Evolutionary conservation across 2,329 filamentous ascomycete species (phyloP).

Genomic region (Venturia nashicola): DNA sequence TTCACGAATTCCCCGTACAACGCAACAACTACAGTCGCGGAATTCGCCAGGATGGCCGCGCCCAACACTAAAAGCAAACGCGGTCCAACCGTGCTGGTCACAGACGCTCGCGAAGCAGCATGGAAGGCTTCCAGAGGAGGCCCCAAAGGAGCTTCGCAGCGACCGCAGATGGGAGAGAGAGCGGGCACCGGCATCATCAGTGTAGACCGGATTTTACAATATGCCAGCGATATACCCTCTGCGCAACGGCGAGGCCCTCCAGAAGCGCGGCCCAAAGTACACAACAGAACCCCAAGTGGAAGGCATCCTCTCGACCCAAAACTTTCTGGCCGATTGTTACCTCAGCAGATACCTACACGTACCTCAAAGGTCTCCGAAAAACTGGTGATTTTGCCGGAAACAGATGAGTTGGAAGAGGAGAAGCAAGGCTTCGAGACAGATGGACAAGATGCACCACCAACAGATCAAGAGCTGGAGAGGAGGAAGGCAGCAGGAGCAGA

Average conservation of each 20-base stretch:
- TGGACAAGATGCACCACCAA: conserved; percentile 53
- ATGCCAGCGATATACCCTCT: conserved; percentile 88
- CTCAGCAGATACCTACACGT: conserved; percentile 60
- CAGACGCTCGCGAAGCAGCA: conserved; percentile 40
- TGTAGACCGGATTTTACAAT: conserved; percentile 90
- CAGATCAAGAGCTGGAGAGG: conserved; percentile 55
- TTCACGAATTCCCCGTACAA: too few species aligned
- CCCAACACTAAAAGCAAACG: conserved; percentile 21
- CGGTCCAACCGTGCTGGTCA: conserved; percentile 46
- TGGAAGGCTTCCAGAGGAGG: conserved; percentile 18
- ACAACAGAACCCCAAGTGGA: conserved; percentile 36
- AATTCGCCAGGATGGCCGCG: conserved; percentile 6
- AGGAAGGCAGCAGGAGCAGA: conserved; percentile 48
- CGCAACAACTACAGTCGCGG: not conserved
- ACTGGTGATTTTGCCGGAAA: conserved; percentile 85
- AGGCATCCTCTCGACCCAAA: conserved; percentile 41
- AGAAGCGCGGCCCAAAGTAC: conserved; percentile 31
- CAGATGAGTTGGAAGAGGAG: conserved; percentile 39
- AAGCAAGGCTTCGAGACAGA: conserved; percentile 43
- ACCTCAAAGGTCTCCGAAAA: conserved; percentile 95
- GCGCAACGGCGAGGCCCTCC: conserved; percentile 73
- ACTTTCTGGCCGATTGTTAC: conserved; percentile 43
- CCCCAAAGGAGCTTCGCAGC: conserved; percentile 19
- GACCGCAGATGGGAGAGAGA: conserved; percentile 23
- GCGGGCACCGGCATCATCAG: conserved; percentile 58